Base-by-base conservation (phyloP, 1,284 basidiomycete genomes). In the Fomitopsis betulina region DNA sequence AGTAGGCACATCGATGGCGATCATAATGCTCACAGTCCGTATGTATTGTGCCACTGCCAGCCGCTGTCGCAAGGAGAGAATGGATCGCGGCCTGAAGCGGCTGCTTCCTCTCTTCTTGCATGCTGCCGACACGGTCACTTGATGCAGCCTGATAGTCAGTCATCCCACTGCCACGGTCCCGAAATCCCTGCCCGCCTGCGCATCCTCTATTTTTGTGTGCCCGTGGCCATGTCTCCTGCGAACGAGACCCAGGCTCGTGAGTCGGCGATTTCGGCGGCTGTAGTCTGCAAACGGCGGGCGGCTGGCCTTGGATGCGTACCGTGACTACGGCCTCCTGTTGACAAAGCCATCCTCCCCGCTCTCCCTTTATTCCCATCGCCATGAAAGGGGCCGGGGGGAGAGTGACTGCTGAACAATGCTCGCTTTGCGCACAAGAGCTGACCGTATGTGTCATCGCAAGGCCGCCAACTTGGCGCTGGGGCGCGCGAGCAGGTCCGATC, bases 111-210 rank as follows among this genome's bases (percentile, higher is more conserved):
- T n/a, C 45, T 47, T 27, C 49, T 30, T 21, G 47, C 32, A 19
- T 51, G 30, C 32, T n/a, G 30, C 32, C 49, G 30, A 51, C 27
- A 42, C 15, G 23, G 56, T 58, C 56, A 58, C 51, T 53, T 58
- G 56, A 58, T 58, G 30, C 51, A 17, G 40, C n/a, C 6, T 43
- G 43, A 47, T 54, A 35, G 49, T 37, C 12, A 32, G 35, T 51
- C 8, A 23, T 51, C 49, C 49, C 51, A 25, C 56, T 19, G 13
- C 56, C 15, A 25, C 53, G 38, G 54, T 39, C 32, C 40, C 33
- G 39, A 58, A 58, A 51, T 2, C 15, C 25, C 45, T 27, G 12
- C 10, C 2, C 17, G 45, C 30, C 15, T 27, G 23, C 45, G 27
- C 10, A 30, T n/a, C 9, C 25, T 30, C 25, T 5, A 27, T 27